Percentiles rank a stretch among this genome's conserved stretches.
These are phyloP conservation scores for Karstenula rhodostoma DNA, from an alignment of 2,329 filamentous ascomycete species.

Conservation along the genomic window DNA sequence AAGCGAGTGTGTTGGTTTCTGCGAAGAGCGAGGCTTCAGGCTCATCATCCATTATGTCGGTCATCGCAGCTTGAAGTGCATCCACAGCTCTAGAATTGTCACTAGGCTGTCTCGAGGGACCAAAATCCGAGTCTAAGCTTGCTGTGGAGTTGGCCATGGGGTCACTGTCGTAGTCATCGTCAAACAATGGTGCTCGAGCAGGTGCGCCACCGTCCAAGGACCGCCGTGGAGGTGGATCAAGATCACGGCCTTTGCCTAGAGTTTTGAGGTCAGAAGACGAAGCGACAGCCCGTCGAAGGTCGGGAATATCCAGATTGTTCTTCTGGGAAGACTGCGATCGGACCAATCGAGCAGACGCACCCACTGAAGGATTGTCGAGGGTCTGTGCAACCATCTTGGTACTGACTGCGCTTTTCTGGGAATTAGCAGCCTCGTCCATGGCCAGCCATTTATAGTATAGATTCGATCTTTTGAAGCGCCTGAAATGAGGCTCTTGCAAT, in stretches of 20 bases:
- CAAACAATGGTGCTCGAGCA: conserved; percentile 70
- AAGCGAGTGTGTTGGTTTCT: conserved; percentile 57
- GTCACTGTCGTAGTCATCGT: conserved; percentile 80
- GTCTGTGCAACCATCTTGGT: conserved; percentile 38
- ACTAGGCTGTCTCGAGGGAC: conserved; percentile 52
- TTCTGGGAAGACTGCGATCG: conserved; percentile 58
- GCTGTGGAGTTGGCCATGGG: conserved; percentile 78
- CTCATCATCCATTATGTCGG: conserved; percentile 87
- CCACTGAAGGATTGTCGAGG: conserved; percentile 31
- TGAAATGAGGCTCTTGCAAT: conserved; percentile 82
- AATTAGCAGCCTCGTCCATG: conserved; percentile 72
- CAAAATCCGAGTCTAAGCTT: conserved; percentile 75
- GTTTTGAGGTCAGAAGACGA: conserved; percentile 68
- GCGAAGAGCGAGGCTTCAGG: conserved; percentile 74
- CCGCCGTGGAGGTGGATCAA: conserved; percentile 61
- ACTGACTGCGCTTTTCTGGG: conserved; percentile 37
- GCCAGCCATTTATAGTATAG: conserved; percentile 96
- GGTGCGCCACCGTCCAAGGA: conserved; percentile 73
- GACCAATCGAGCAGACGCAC: conserved; percentile 49
- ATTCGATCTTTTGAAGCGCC: conserved; percentile 89
- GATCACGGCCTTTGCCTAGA: conserved; percentile 55
- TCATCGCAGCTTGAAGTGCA: conserved; percentile 91
- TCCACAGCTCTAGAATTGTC: conserved; percentile 84
- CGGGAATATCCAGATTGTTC: conserved; percentile 52
- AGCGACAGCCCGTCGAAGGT: conserved; percentile 66